Evolutionary conservation across 1,284 basidiomycete species (phyloP), one percentile per base, ranked within the genome.

Genomic region (Xerocomus cyaneibrunnescens): DNA sequence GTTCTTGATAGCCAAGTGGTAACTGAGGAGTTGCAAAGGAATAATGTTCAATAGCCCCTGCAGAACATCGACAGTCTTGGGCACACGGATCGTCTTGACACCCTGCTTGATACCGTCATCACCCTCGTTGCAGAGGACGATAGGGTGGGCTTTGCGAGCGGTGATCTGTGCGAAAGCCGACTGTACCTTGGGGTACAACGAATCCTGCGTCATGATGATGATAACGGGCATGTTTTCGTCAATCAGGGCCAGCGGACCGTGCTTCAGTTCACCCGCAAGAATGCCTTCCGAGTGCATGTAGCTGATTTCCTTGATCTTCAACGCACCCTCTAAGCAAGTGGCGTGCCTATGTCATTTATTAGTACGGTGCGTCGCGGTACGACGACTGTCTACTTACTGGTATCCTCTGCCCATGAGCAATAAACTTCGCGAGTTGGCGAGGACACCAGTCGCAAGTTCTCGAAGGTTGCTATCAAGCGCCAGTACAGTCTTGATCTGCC

Each of bases 241-340:
- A 68, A 99, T 90, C 58, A 99, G 77, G 48, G 97, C 96, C 50
- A 99, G 85, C 48, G 97, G 97, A 45, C 97, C 97, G 72, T 99
- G 97, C 79, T 99, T 99, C 62, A 99, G 81, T 77, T 99, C 97
- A 62, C 96, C 96, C 35, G 96, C 96, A 50, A 99, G 85, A 70
- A 99, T 98, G 71, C 81, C 91, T 73, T 94, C 92, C 40, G 87
- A 91, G 72, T 94, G 91, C 87, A 93, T 90, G 74, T 94, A 94
- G 52, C 83, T 86, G 70, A 98, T 94, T 79, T 99, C 97, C 79
- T 99, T 99, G 79, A 99, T 99, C 82, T 99, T 99, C 62, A 99
- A 78, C 3, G 97, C 97, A 57, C 94, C 97, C 73, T 99, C 97
- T 50, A 99, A 81, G 72, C 95, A 98, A 16, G 97, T 99, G 10